A percentile compares a stretch with the other conserved stretches of the same genome.
These are phyloP conservation scores for Ganoderma resinaceum DNA, from an alignment of 1,284 basidiomycete species.

Conservation along the genomic window DNA sequence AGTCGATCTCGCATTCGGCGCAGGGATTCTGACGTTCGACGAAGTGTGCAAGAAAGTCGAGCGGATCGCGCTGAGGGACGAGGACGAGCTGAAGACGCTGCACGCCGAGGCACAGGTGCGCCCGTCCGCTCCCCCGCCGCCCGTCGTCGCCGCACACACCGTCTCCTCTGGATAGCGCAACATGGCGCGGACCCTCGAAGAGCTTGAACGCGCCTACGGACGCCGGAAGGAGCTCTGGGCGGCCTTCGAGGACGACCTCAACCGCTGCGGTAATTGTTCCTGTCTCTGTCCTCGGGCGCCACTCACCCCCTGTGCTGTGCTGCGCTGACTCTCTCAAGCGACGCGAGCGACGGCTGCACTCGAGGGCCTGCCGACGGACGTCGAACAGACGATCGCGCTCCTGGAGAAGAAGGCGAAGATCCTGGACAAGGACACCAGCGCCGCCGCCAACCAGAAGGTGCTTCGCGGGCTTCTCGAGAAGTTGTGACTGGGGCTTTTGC, in stretches of 20 bases:
- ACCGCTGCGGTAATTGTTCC: slow-evolving; percentile 49
- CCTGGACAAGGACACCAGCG: slow-evolving; percentile 48
- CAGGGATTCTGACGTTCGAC: slow-evolving; percentile 58
- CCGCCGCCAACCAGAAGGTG: slow-evolving; percentile 46
- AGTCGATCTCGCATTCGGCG: slow-evolving; percentile 54
- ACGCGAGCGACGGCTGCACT: slow-evolving; percentile 44
- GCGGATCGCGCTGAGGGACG: slow-evolving; percentile 46
- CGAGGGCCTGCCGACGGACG: slow-evolving; percentile 48
- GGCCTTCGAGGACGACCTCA: slow-evolving; percentile 49
- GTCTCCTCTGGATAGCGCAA: slow-evolving; percentile 39
- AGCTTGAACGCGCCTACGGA: slow-evolving; percentile 53
- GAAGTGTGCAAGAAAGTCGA: slow-evolving; percentile 61
- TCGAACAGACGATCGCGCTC: slow-evolving; percentile 50
- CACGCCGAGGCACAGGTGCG: slow-evolving; percentile 48
- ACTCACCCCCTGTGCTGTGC: slow-evolving; percentile 1
- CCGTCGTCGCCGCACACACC: neutral
- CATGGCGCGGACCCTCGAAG: slow-evolving; percentile 42
- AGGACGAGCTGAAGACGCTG: slow-evolving; percentile 50
- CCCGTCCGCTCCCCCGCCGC: neutral
- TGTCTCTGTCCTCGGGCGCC: slow-evolving; percentile 8
- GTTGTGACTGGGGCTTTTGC: slow-evolving; percentile 21
- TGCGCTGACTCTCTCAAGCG: slow-evolving; percentile 37
- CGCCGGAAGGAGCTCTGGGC: slow-evolving; percentile 54
- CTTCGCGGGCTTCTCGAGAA: slow-evolving; percentile 41
- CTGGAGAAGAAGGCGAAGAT: slow-evolving; percentile 54